Evolutionary conservation across 345 rosid genomes (phyloP).

Genomic region (Melaleuca quinquenervia): DNA sequence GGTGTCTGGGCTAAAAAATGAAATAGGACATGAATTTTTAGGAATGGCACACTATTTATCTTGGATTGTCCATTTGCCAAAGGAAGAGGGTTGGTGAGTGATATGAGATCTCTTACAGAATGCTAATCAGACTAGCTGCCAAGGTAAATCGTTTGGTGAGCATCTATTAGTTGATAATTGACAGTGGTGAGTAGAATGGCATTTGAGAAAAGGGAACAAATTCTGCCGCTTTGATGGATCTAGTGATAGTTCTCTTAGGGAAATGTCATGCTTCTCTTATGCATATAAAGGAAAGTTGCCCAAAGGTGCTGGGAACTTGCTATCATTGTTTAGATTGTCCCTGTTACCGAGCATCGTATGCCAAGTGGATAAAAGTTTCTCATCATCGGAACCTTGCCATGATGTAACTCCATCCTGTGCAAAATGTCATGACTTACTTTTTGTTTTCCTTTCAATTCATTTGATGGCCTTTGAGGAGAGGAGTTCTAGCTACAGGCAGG

Average conservation of each 20-base stretch:
- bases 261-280: neutral
- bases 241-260: neutral
- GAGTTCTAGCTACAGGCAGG: neutral
- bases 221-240: neutral
- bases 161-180: neutral
- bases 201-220: neutral
- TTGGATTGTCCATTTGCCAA: neutral
- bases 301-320: neutral
- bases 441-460: neutral
- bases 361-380: neutral
- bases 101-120: neutral
- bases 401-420: neutral
- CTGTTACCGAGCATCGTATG: neutral
- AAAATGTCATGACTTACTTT: neutral
- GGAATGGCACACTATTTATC: neutral
- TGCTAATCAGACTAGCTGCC: neutral
- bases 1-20: neutral
- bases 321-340: neutral
- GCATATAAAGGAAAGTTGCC: neutral
- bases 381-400: neutral
- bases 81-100: neutral
- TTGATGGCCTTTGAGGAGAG: neutral
- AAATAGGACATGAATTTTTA: neutral
- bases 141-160: neutral
- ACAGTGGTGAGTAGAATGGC: neutral